Conservation (phyloP, 805 yeast species). For the Debaryomyces maramus region DNA sequence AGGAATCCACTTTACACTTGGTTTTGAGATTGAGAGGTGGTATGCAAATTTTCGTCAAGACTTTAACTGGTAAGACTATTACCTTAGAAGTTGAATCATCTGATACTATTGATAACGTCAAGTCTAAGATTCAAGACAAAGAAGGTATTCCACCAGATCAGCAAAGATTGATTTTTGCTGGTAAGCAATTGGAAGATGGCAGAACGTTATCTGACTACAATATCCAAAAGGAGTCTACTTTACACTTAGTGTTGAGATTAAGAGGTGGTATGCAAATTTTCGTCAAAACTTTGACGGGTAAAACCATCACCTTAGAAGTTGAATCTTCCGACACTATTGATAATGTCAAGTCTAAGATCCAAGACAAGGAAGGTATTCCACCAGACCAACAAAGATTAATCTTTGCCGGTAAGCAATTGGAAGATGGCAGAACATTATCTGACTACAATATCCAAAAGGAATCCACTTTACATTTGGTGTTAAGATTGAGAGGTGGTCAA, state of each 20-base stretch:
- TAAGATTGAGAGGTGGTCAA: conserved; percentile 93
- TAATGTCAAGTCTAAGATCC: conserved; percentile 97
- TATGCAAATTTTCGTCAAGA: conserved; percentile 61
- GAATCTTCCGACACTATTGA: conserved; percentile 98
- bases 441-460: conserved; percentile 98
- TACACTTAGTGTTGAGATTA: conserved; percentile 94
- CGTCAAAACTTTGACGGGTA: conserved; percentile 37
- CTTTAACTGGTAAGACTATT: conserved; percentile 62
- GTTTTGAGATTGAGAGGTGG: conserved; percentile 95
- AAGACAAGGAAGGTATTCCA: conserved; percentile 99
- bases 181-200: conserved; percentile 96
- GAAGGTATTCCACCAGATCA: conserved; percentile 98
- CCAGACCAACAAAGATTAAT: conserved; percentile 99
- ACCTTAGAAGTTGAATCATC: conserved; percentile 97
- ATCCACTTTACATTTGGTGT: conserved; percentile 82
- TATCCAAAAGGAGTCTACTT: conserved; percentile 96
- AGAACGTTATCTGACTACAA: conserved; percentile 97
- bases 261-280: conserved; percentile 79
- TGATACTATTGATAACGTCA: conserved; percentile 96
- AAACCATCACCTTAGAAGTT: conserved; percentile 83
- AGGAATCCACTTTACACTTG: conserved; percentile 96
- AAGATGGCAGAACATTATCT: conserved; percentile 95
- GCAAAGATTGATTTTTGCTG: conserved; percentile 95
- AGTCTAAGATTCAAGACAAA: conserved; percentile 94
- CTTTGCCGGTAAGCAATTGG: conserved; percentile 99